Percentiles rank a stretch among this genome's conserved stretches.
phyloP scores from a whole-genome alignment of 2,329 filamentous ascomycete genomes.

The Cladophialophora carrionii region DNA sequence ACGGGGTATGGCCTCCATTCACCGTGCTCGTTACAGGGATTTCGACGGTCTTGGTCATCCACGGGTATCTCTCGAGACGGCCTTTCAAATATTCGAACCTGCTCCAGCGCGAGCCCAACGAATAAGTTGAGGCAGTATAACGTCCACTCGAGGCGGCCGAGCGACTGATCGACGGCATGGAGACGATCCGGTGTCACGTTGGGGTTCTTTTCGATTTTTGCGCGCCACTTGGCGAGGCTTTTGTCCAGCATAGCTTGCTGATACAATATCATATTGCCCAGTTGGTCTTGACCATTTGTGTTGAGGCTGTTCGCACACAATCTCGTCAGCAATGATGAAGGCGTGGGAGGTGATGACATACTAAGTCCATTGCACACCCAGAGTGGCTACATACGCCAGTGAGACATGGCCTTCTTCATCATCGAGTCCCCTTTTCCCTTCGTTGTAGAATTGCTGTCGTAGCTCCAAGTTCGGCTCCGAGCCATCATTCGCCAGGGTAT shows the following conservation, averaged over 20 bases:
- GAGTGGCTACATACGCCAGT: slow-evolving; percentile 42
- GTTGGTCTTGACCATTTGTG: slow-evolving; percentile 42
- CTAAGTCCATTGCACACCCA: slow-evolving; percentile 41
- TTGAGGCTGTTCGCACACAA: slow-evolving; percentile 38
- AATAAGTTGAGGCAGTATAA: slow-evolving; percentile 26
- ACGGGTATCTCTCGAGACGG: slow-evolving; percentile 27
- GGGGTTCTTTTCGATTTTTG: slow-evolving; percentile 31
- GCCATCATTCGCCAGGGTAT: slow-evolving; percentile 39
- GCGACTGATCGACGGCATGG: slow-evolving; percentile 15
- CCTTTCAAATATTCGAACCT: slow-evolving; percentile 31
- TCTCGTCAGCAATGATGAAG: not conserved
- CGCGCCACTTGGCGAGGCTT: slow-evolving; percentile 40
- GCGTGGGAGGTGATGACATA: slow-evolving; percentile 27
- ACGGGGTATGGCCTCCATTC: slow-evolving; percentile 41
- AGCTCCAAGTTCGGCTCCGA: slow-evolving; percentile 38
- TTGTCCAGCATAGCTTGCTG: slow-evolving; percentile 31
- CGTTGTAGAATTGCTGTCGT: slow-evolving; percentile 43
- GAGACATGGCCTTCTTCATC: slow-evolving; percentile 42
- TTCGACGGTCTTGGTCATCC: slow-evolving; percentile 26
- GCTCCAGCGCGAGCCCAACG: slow-evolving; percentile 32
- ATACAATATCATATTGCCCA: slow-evolving; percentile 27
- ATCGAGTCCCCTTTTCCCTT: slow-evolving; percentile 42
- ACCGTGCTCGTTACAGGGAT: slow-evolving; percentile 18
- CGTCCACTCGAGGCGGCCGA: slow-evolving; percentile 25
- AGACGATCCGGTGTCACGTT: slow-evolving; percentile 8